Conservation (phyloP, 805 yeast species). For the Starmerella bombi region DNA sequence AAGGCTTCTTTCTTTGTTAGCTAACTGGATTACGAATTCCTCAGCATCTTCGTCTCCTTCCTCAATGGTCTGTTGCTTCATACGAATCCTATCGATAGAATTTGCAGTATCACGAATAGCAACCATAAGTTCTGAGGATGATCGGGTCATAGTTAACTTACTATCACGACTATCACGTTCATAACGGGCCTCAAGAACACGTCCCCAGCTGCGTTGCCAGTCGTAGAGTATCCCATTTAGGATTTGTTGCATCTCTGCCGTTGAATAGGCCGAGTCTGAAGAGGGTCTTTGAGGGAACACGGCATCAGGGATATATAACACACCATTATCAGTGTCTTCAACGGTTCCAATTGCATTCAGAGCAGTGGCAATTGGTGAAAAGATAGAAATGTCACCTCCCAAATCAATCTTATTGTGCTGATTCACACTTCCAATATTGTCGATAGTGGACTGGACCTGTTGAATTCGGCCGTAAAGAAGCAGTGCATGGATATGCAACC, state of each 20-base stretch:
- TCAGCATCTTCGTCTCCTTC: neutral
- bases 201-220: constrained; percentile 16
- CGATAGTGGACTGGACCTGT: neutral
- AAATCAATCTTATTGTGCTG: constrained; percentile 11
- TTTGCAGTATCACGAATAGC: constrained; percentile 10
- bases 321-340: constrained; percentile 9
- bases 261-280: neutral
- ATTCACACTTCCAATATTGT: neutral
- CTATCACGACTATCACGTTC: constrained; percentile 3
- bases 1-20: constrained; percentile 1
- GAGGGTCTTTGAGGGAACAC: constrained; percentile 4
- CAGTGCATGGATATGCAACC: constrained; percentile 18
- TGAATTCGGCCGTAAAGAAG: constrained; percentile 13
- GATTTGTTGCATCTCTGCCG: constrained; percentile 11
- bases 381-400: constrained; percentile 5
- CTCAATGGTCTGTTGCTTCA: neutral
- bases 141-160: constrained; percentile 3
- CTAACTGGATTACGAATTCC: neutral
- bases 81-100: constrained; percentile 4
- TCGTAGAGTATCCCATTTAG: constrained; percentile 16
- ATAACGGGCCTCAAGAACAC: constrained; percentile 12
- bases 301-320: constrained; percentile 13
- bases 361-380: constrained; percentile 9
- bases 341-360: constrained; percentile 12
- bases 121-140: constrained; percentile 12